phyloP scores from a whole-genome alignment of 2,329 filamentous ascomycete species.

The Penicillium digitatum region DNA sequence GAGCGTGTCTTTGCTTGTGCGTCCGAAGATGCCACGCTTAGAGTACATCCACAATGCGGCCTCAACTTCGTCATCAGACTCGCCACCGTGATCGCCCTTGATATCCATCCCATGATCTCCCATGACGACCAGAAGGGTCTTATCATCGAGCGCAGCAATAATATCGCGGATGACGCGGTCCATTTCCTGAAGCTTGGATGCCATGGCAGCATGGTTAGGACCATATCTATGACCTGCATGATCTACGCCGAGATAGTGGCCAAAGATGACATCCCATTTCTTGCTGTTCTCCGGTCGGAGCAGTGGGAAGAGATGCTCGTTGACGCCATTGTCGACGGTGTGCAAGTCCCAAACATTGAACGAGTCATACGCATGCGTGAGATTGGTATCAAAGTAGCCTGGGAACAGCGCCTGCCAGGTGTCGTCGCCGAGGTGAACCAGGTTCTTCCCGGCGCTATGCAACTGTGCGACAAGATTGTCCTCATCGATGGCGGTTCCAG shows the following conservation, averaged over 20 bases:
- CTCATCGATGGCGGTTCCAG: conserved; percentile 90
- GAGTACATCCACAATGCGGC: conserved; percentile 99
- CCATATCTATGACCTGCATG: conserved; percentile 96
- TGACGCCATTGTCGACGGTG: conserved; percentile 93
- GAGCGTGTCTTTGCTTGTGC: conserved; percentile 58
- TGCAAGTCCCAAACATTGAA: conserved; percentile 98
- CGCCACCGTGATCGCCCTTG: conserved; percentile 97
- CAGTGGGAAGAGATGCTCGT: conserved; percentile 76
- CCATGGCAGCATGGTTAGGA: conserved; percentile 88
- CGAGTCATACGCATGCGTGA: conserved; percentile 88
- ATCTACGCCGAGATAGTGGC: conserved; percentile 90
- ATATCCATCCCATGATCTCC: conserved; percentile 98
- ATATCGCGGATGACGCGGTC: conserved; percentile 71
- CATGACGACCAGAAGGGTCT: conserved; percentile 90
- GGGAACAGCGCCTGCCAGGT: conserved; percentile 95
- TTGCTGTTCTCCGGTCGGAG: conserved; percentile 60
- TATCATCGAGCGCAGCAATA: conserved; percentile 68
- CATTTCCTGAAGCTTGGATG: conserved; percentile 87
- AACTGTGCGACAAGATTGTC: conserved; percentile 71
- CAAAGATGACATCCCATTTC: conserved; percentile 92
- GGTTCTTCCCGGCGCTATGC: conserved; percentile 62
- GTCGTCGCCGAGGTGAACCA: conserved; percentile 95
- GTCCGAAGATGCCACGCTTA: conserved; percentile 77
- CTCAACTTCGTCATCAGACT: conserved; percentile 93
- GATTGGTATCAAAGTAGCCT: conserved; percentile 80